These are phyloP conservation scores for Apophysomyces variabilis DNA, from an alignment of 371 early-diverging fungal genomes.

Conservation along the genomic window DNA sequence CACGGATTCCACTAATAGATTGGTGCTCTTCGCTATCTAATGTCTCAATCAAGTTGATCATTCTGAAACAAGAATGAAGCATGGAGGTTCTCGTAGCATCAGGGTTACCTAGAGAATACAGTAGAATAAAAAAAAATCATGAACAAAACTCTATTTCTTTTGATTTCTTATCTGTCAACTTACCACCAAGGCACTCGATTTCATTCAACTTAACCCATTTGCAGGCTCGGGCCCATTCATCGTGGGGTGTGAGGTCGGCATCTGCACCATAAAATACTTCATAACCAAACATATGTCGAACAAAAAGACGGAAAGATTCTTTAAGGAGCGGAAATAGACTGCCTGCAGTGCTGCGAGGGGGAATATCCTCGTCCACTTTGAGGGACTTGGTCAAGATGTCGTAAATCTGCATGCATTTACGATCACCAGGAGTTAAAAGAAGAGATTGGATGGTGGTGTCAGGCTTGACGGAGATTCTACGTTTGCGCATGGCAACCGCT, in stretches of 20 bases:
- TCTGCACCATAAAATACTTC: conserved; percentile 36
- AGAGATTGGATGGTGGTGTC: conserved; percentile 7
- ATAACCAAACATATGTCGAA: conserved; percentile 43
- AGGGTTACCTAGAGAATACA: conserved; percentile 15
- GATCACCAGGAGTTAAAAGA: conserved; percentile 34
- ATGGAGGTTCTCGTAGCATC: conserved; percentile 28
- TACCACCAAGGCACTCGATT: conserved; percentile 38
- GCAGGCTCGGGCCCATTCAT: conserved; percentile 41
- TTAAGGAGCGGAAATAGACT: conserved; percentile 15
- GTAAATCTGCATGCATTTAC: conserved; percentile 36
- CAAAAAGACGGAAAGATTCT: conserved; percentile 31
- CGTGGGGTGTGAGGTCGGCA: conserved; percentile 20
- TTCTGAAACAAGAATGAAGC: conserved; percentile 40
- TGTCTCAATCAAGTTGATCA: conserved; percentile 44
- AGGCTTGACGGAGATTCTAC: conserved; percentile 11
- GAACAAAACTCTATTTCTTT: neutral
- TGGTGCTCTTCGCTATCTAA: conserved; percentile 36
- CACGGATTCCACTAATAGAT: conserved; percentile 18
- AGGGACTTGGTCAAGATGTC: conserved; percentile 28
- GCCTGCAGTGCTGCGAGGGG: conserved; percentile 14
- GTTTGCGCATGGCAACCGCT: neutral
- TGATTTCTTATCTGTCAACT: neutral
- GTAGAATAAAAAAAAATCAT: neutral
- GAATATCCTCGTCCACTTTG: conserved; percentile 14
- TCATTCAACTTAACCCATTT: conserved; percentile 52